Evolutionary conservation across 106 monocot species (phyloP).

Genomic region (Allium fistulosum): DNA sequence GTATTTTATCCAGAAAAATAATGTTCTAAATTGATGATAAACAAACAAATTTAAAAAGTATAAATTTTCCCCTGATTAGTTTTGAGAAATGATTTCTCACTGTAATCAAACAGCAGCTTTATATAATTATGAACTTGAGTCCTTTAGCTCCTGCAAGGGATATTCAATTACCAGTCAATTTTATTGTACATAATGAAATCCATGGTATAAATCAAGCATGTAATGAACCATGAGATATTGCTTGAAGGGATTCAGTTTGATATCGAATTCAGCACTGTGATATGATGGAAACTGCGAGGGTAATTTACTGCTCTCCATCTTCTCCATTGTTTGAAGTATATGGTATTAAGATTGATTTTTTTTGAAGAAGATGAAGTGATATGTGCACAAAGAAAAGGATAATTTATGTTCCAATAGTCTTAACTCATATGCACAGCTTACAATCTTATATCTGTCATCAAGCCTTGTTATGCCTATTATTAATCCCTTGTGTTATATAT

Average conservation of each 20-base stretch:
- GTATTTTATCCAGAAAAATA: background rate
- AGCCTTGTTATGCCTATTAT: too few species aligned
- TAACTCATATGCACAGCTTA: background rate
- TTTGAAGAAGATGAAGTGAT: background rate
- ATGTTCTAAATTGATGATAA: background rate
- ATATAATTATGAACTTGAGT: slow-evolving; percentile 43
- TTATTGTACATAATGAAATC: background rate
- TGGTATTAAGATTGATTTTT: background rate
- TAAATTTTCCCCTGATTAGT: slow-evolving; percentile 28
- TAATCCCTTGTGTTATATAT: too few species aligned
- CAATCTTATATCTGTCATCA: background rate
- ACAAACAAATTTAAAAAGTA: background rate
- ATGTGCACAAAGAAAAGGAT: background rate
- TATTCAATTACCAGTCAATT: background rate
- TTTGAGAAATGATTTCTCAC: slow-evolving; percentile 34
- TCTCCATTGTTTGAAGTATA: background rate
- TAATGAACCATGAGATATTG: slow-evolving; percentile 5
- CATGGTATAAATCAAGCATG: background rate
- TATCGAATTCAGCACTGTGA: slow-evolving; percentile 1
- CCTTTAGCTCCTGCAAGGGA: slow-evolving; percentile 48
- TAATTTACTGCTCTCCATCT: background rate
- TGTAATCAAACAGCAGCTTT: slow-evolving; percentile 38
- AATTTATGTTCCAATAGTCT: slow-evolving; percentile 1
- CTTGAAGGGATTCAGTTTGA: slow-evolving; percentile 1
- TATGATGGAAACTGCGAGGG: background rate